Evolutionary conservation across 2,329 filamentous ascomycete genomes (phyloP), one percentile per base, ranked within the genome.

Genomic region (Diaporthe eres): DNA sequence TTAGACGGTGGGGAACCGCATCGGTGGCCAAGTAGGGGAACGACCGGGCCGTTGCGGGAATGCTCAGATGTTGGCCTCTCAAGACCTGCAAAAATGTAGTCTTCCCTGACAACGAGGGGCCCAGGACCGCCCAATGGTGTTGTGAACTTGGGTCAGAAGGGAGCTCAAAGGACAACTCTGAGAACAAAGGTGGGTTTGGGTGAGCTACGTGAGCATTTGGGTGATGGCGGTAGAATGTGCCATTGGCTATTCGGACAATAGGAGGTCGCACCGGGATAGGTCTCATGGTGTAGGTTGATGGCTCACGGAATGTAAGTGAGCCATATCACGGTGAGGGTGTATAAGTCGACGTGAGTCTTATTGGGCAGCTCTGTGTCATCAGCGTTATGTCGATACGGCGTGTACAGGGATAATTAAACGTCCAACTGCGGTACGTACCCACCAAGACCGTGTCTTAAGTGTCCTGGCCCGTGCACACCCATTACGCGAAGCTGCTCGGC

Each of bases 121-220:
- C 95, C 37, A 98, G 88, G 53, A 99, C 88, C 53, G 94, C 94
- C 96, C 96, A 98, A 82, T 95, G 91, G 79, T 94, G 89, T 19
- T 85, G 83, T 6, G 82, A 82, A 0, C 84, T 79, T 8, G 88
- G 82, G 53, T 86, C 83, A 7, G 92, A 92, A 0, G 93, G 90
- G 0, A 98, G 85, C 53, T 89, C 88, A 81, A 98, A 94, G 74
- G 84, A 91, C 79, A 98, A 83, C 72, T 92, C 87, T 5, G 89
- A 87, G 82, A 98, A 98, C 5, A 98, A 86, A 7, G 94, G 88
- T 31, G 92, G 92, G 81, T 97, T 96, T 25, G 88, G 85, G 76
- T 88, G 84, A 51, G 84, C 82, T 53, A 86, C 82, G 25, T 84
- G 81, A 39, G 89, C 84, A 68, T 85, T 89, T 17, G 94, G 94